Percentiles rank a stretch among this genome's conserved stretches.
phyloP scores from a whole-genome alignment of 305 asterid genomes.

The Fraxinus floribunda region DNA sequence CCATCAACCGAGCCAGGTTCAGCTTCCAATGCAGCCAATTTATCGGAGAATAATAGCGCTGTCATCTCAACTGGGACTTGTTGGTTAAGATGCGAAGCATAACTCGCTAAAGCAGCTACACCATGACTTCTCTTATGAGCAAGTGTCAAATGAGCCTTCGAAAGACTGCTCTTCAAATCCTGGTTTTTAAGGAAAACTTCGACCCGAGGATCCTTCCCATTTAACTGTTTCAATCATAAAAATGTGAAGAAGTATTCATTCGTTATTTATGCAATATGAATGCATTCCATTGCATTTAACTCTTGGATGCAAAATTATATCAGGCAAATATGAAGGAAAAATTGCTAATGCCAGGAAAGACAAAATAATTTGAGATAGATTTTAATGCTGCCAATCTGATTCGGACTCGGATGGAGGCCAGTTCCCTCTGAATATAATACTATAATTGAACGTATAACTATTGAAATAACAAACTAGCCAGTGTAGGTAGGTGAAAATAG shows the following conservation, averaged over 20 bases:
- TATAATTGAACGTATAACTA: background rate
- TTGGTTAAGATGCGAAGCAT: constrained; percentile 56
- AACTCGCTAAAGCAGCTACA: constrained; percentile 73
- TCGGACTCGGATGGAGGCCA: background rate
- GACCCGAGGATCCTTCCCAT: constrained; percentile 53
- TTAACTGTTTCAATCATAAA: constrained; percentile 44
- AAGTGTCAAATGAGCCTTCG: constrained; percentile 76
- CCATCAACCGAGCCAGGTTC: constrained; percentile 64
- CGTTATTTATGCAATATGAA: background rate
- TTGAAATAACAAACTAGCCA: background rate
- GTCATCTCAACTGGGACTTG: constrained; percentile 56
- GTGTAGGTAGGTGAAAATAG: background rate
- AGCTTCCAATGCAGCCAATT: constrained; percentile 80
- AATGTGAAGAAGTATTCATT: background rate
- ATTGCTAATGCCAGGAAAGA: background rate
- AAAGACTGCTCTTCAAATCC: constrained; percentile 52
- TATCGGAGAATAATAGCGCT: constrained; percentile 64
- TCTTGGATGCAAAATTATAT: background rate
- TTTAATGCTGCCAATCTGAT: background rate
- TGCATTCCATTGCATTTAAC: background rate
- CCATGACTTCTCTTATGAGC: constrained; percentile 96
- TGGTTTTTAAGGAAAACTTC: constrained; percentile 51
- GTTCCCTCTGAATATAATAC: background rate
- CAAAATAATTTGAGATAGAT: background rate
- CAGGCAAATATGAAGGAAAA: background rate